phyloP scores from a whole-genome alignment of 2,329 filamentous ascomycete species.

The Neoascochyta sp. region DNA sequence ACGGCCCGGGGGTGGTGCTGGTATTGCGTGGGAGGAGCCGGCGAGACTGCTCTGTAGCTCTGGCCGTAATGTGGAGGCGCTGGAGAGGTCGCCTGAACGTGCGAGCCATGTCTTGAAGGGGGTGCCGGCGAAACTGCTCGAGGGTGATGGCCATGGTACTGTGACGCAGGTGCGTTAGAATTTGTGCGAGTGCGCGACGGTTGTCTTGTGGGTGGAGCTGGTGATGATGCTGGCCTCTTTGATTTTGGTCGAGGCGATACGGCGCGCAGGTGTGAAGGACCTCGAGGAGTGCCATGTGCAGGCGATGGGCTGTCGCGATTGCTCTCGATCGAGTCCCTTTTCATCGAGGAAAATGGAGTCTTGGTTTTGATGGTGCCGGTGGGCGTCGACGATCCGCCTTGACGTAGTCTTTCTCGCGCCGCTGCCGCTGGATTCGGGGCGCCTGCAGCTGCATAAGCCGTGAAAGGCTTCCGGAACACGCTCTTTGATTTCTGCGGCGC shows the following conservation, averaged over 20 bases:
- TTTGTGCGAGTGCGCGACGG: slow-evolving; percentile 20
- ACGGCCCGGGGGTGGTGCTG: slow-evolving; percentile 16
- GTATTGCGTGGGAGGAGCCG: slow-evolving; percentile 23
- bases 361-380: slow-evolving; percentile 40
- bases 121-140: slow-evolving; percentile 27
- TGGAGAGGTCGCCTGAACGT: slow-evolving; percentile 29
- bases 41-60: slow-evolving; percentile 18
- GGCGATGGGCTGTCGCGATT: slow-evolving; percentile 31
- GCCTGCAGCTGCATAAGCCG: slow-evolving; percentile 53
- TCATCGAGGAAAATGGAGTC: slow-evolving; percentile 51
- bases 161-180: slow-evolving; percentile 27
- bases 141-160: slow-evolving; percentile 15
- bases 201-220: slow-evolving; percentile 31
- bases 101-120: slow-evolving; percentile 24
- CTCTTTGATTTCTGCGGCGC: slow-evolving; percentile 50
- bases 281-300: slow-evolving; percentile 18
- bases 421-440: slow-evolving; percentile 43
- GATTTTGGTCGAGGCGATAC: slow-evolving; percentile 41
- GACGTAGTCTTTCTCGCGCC: slow-evolving; percentile 34
- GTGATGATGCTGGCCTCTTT: slow-evolving; percentile 37
- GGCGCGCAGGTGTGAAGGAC: slow-evolving; percentile 33
- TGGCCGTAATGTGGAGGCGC: slow-evolving; percentile 16
- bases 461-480: slow-evolving; percentile 61
- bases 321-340: slow-evolving; percentile 40
- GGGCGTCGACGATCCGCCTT: slow-evolving; percentile 27